Evolutionary conservation across 257 asterid species (phyloP), one percentile per base, ranked within the genome.

Genomic region (Linaria vulgaris): DNA sequence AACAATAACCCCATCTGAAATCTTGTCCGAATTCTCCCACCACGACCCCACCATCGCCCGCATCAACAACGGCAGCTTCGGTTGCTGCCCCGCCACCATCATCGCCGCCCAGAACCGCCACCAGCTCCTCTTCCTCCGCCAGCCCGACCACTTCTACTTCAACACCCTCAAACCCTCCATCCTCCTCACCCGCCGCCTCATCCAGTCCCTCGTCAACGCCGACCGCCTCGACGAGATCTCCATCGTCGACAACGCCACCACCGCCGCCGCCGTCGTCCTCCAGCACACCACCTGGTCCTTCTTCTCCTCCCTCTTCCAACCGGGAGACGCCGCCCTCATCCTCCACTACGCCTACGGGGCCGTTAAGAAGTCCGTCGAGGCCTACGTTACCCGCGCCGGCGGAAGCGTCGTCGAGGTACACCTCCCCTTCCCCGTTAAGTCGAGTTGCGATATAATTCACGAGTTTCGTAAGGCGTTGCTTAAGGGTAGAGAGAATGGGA

Each of bases 51-150:
- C 76, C 9, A 9, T 82, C 17, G 89, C 97, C 30, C 95, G 95
- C 53, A 79, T 91, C 25, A 91, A 88, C 82, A 91, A 91, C 79
- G 97, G 92, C 63, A 90, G 95, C 81, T 85, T 91, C 77, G 96
- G 97, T 17, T 80, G 89, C 73, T 91, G 95, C 72, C 97, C 97
- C 1, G 72, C 84, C 64, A 52, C 96, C 63, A 61, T 91, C 64
- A 76, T 88, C 76, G 72, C 91, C 56, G 88, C 88, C 72, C 97
- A 91, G 68, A 83, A 74, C 51, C 77, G 81, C 60, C 84, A 86
- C 79, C 97, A 84, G 74, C 86, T 84, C 58, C 74, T 52, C 61
- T 76, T 72, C 86, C 94, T 91, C 70, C 80, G 84, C 70, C 95
- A 91, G 12, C 97, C 97, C 21, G 96, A 91, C 61, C 3, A 69